Conservation (phyloP, 306 rosid species). For the Malus sylvestris region DNA sequence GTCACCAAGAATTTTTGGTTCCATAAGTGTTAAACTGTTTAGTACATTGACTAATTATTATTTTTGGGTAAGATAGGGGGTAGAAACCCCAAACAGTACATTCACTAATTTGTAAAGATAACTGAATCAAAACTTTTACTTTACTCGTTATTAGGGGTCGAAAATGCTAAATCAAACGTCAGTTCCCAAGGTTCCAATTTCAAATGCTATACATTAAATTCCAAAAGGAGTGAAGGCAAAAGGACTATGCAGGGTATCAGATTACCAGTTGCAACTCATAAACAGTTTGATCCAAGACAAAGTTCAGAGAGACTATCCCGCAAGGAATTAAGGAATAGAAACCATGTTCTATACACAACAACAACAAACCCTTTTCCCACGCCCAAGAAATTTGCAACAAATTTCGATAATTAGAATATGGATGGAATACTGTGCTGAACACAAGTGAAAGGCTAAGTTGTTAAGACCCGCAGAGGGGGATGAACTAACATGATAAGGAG, state of each 20-base stretch:
- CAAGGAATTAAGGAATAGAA: background rate
- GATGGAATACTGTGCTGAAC: background rate
- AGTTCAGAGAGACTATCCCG: background rate
- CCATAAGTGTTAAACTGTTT: background rate
- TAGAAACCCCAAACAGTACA: too few relatives aligned
- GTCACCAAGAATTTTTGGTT: background rate
- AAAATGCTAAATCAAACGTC: background rate
- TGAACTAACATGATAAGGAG: background rate
- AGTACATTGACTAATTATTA: background rate
- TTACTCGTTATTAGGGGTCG: background rate
- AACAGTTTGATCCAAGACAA: background rate
- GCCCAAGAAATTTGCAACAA: background rate
- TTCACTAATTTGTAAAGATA: background rate
- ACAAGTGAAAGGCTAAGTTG: background rate
- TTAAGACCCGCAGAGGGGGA: background rate
- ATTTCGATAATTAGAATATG: background rate
- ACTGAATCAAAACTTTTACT: background rate
- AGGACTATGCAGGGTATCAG: background rate
- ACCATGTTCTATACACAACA: background rate
- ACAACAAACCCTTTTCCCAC: too few relatives aligned
- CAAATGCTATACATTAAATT: background rate
- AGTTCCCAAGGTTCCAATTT: background rate
- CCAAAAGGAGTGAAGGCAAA: background rate
- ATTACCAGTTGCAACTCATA: background rate
- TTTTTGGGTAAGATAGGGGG: too few relatives aligned